These are phyloP conservation scores for Penicillium olsonii DNA, from an alignment of 2,329 filamentous ascomycete genomes.

Conservation along the genomic window DNA sequence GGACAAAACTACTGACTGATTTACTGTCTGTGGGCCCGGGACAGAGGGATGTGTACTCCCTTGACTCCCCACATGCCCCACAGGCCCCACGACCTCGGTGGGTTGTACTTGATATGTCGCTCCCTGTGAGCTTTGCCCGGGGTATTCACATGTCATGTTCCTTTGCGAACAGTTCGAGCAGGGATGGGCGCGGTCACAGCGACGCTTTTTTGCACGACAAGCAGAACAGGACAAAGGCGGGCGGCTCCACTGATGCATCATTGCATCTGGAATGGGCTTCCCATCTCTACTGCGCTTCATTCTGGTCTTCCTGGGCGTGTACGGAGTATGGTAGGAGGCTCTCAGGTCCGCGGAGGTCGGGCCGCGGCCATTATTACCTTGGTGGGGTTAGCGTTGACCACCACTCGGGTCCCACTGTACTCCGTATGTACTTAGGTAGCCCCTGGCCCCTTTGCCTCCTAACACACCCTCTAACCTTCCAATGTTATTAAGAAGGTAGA, in stretches of 20 bases:
- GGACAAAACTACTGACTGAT: background rate
- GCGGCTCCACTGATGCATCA: conserved; percentile 22
- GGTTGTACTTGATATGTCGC: background rate
- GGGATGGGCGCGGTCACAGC: conserved; percentile 24
- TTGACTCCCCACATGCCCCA: background rate
- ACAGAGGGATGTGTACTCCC: background rate
- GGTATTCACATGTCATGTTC: conserved; percentile 21
- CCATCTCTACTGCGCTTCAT: conserved; percentile 15
- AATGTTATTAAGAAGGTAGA: too few relatives aligned
- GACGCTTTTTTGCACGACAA: conserved; percentile 25
- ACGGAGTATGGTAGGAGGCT: background rate
- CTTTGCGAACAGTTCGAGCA: conserved; percentile 24
- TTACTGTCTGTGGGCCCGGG: background rate
- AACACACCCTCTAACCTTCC: too few relatives aligned
- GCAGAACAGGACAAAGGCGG: conserved; percentile 18
- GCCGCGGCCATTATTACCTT: too few relatives aligned
- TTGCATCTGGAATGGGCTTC: conserved; percentile 37
- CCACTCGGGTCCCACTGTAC: too few relatives aligned
- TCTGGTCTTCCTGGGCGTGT: background rate
- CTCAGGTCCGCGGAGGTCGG: background rate
- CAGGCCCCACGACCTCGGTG: background rate
- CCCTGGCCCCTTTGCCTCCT: too few relatives aligned
- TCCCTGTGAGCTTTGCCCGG: conserved; percentile 6
- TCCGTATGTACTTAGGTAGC: too few relatives aligned
- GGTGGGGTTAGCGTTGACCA: too few relatives aligned